Base-by-base conservation (phyloP, 2,329 filamentous ascomycete species). In the Graphiopsis chlorocephala region DNA sequence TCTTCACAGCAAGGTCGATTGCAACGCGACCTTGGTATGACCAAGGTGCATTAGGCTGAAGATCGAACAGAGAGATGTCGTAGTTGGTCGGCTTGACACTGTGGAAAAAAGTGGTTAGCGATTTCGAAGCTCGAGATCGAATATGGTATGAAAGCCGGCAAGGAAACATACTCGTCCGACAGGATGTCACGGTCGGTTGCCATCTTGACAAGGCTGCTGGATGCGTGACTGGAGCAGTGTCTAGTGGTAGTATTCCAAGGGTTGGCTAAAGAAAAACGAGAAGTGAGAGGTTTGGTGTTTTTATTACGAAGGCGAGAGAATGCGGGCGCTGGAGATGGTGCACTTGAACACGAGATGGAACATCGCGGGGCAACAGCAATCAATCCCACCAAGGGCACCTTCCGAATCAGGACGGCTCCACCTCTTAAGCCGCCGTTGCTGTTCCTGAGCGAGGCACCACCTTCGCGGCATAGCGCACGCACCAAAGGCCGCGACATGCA, bases 1-100 rank as follows among this genome's bases (percentile, higher is more conserved):
- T 87, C 70, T 84, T 84, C 76, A 98, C 84, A 65, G 90, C 86
- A 65, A 89, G 84, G 70, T 90, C 85, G 76, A 99, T 96, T 69
- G 87, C 90, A 68, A 97, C 91, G 23, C 84, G 88, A 69, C 95
- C 95, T 80, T 94, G 87, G 82, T 94, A 99, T 66, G 85, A 87
- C 88, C 94, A 97, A 66, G 81, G 80, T 63, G 85, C 86, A 68
- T 85, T 84, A 62, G 88, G 80, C 71, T 97, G 89, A 68, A 99
- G 82, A 72, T 95, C 89, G 74, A 84, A 87, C 71, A 99, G 85
- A 64, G 89, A 92, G 69, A 99, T 83, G 73, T 86, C 83, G 80
- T 99, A 99, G 81, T 98, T 92, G 68, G 84, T 82, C 2, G 95
- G 93, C 81, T 92, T 94, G 75, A 94, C 87, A 74, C 86, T 88